Conservation (phyloP, 202 grass and related monocot genomes). For the Hordeum pubiflorum region DNA sequence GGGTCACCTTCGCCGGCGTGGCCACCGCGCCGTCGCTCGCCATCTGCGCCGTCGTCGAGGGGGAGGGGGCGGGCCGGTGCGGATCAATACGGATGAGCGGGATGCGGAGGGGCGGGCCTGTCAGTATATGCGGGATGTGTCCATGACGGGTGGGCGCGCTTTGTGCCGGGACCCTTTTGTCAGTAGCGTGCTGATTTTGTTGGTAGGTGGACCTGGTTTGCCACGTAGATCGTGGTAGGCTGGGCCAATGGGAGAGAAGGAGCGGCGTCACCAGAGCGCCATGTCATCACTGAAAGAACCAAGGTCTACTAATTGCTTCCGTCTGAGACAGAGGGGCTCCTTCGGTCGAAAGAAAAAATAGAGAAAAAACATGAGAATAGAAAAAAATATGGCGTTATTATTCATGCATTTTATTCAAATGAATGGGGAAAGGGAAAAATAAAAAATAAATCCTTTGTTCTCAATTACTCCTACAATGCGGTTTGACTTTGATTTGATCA, state of each 20-base stretch:
- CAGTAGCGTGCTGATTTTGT: background rate
- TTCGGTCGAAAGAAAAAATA: too few relatives aligned
- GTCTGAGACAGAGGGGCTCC: too few relatives aligned
- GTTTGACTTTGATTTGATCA: too few relatives aligned
- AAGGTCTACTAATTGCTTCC: too few relatives aligned
- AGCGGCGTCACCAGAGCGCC: conserved; percentile 19
- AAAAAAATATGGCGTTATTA: too few relatives aligned
- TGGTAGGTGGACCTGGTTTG: background rate
- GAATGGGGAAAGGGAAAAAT: too few relatives aligned
- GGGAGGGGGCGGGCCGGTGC: background rate
- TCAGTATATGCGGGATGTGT: background rate
- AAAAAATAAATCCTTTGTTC: too few relatives aligned
- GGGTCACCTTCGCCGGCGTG: conserved; percentile 38
- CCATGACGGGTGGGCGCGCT: background rate
- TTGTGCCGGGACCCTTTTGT: background rate
- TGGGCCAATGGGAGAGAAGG: conserved; percentile 31
- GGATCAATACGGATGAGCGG: background rate
- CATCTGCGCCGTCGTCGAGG: conserved; percentile 45
- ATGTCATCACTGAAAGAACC: background rate
- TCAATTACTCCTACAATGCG: too few relatives aligned
- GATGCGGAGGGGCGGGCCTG: background rate
- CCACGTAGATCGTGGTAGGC: background rate
- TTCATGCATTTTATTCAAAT: too few relatives aligned
- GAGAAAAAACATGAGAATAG: too few relatives aligned
- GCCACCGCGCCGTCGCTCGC: conserved; percentile 41